Evolutionary conservation across 352 stramenopile species (phyloP).

Genomic region (Phytophthora foliorum): DNA sequence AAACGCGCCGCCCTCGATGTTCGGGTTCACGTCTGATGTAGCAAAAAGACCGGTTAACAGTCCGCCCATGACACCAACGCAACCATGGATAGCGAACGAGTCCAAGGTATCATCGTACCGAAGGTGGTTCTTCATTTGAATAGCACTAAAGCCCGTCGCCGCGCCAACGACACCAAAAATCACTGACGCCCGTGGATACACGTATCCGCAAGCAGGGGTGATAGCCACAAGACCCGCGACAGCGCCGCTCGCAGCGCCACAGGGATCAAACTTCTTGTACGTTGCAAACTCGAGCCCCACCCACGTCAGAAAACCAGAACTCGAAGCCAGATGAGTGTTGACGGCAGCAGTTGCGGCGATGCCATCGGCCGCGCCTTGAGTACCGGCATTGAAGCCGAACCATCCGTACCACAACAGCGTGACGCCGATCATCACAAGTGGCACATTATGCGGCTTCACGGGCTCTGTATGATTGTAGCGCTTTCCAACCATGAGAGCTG

Average conservation of each 20-base stretch:
- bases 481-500: conserved; percentile 75
- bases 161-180: conserved; percentile 80
- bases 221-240: conserved; percentile 77
- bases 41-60: conserved; percentile 81
- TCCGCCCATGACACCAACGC: conserved; percentile 69
- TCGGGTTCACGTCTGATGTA: conserved; percentile 62
- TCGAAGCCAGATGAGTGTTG: conserved; percentile 78
- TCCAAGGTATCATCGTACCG: conserved; percentile 87
- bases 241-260: too few species aligned
- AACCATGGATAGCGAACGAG: too few species aligned
- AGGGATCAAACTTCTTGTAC: conserved; percentile 70
- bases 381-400: conserved; percentile 88
- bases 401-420: conserved; percentile 87
- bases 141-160: conserved; percentile 52
- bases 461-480: conserved; percentile 77
- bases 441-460: conserved; percentile 87
- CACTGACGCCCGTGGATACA: conserved; percentile 72
- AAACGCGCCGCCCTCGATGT: conserved; percentile 60
- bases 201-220: conserved; percentile 77
- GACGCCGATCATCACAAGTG: conserved; percentile 83
- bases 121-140: conserved; percentile 72
- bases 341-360: conserved; percentile 75
- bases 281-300: conserved; percentile 61
- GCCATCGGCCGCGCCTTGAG: conserved; percentile 61
- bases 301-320: conserved; percentile 77